These are phyloP conservation scores for Potentilla sterilis DNA, from an alignment of 306 rosid species.

Conservation along the genomic window DNA sequence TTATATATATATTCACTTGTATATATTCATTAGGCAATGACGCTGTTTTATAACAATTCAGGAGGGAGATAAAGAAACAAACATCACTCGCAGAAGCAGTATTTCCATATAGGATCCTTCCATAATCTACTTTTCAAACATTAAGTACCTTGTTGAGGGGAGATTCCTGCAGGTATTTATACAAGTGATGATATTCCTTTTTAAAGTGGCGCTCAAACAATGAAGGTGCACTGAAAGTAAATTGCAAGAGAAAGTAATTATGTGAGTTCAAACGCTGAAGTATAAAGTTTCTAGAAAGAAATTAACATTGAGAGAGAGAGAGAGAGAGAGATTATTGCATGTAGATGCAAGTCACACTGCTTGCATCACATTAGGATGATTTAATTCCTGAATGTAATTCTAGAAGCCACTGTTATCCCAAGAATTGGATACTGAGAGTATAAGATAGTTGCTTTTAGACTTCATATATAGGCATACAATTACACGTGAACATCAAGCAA, in stretches of 20 bases:
- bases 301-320: neutral
- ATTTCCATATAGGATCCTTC: neutral
- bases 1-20: too few relatives aligned
- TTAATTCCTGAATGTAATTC: neutral
- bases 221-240: slow-evolving; percentile 63
- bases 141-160: slow-evolving; percentile 58
- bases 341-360: neutral
- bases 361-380: neutral
- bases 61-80: neutral
- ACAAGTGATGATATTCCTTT: slow-evolving; percentile 57
- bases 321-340: neutral
- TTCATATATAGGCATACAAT: neutral
- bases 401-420: neutral
- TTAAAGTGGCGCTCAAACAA: slow-evolving; percentile 70
- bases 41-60: neutral
- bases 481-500: neutral
- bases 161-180: slow-evolving; percentile 57
- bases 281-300: neutral
- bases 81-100: neutral
- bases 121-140: neutral
- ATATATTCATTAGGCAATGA: neutral
- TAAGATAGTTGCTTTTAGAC: neutral
- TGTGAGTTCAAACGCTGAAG: neutral
- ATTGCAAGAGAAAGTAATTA: slow-evolving; percentile 15
- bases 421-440: neutral